phyloP scores from a whole-genome alignment of 73 alveolate species.

The Tetrahymena elliotti region DNA sequence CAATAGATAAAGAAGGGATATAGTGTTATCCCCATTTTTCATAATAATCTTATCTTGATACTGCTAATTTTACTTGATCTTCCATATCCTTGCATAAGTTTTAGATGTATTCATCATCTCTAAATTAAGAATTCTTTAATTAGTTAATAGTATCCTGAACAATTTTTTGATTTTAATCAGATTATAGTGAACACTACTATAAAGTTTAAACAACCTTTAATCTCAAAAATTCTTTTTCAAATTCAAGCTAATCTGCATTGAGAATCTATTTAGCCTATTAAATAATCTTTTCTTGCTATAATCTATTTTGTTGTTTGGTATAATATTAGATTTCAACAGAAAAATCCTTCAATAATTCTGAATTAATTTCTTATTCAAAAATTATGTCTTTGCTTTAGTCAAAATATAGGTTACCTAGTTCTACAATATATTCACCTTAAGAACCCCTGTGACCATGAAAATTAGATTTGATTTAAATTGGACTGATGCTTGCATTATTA shows the following conservation, averaged over 20 bases:
- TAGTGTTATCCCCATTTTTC: neutral
- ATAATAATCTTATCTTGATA: neutral
- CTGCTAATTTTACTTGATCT: neutral
- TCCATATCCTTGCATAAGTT: neutral
- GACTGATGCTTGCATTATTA: neutral
- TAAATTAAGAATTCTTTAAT: neutral
- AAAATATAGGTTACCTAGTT: neutral
- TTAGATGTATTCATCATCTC: neutral
- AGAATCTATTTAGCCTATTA: neutral
- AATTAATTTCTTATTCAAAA: neutral
- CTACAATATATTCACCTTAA: neutral
- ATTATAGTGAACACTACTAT: neutral
- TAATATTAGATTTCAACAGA: neutral
- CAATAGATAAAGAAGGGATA: neutral
- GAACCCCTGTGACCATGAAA: neutral
- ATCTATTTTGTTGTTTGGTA: neutral
- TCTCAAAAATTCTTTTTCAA: neutral
- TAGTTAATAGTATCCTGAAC: neutral
- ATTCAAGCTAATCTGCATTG: neutral
- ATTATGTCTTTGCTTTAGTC: neutral
- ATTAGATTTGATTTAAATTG: neutral
- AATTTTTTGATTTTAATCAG: neutral
- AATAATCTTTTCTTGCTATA: neutral
- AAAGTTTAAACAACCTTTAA: neutral
- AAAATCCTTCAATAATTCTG: neutral